These are phyloP conservation scores for Phaeoacremonium minimum DNA, from an alignment of 2,329 filamentous ascomycete species.

Conservation along the genomic window DNA sequence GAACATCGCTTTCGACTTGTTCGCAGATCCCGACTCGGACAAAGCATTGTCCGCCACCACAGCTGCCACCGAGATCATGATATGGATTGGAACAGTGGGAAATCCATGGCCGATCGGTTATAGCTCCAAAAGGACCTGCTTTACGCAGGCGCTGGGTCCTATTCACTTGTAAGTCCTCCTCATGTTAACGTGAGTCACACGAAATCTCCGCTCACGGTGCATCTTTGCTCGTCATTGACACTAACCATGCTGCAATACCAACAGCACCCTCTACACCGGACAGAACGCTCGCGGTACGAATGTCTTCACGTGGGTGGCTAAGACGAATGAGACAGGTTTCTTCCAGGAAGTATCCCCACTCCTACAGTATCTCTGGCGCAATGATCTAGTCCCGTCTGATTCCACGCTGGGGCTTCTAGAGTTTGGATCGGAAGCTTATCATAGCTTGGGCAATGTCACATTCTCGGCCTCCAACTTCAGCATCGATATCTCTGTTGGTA, in stretches of 20 bases:
- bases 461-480: constrained; percentile 20
- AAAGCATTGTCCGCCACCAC: constrained; percentile 17
- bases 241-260: too few species aligned
- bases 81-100: constrained; percentile 24
- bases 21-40: constrained; percentile 19
- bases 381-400: constrained; percentile 17
- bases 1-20: constrained; percentile 27
- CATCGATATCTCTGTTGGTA: constrained; percentile 14
- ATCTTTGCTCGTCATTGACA: too few species aligned
- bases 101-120: constrained; percentile 20
- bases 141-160: constrained; percentile 15
- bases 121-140: constrained; percentile 15
- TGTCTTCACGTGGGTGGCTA: constrained; percentile 24
- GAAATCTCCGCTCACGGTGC: too few species aligned
- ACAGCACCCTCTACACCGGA: constrained; percentile 20
- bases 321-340: constrained; percentile 16
- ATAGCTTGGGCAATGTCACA: constrained; percentile 20
- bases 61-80: constrained; percentile 25
- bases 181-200: not conserved
- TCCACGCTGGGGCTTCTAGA: constrained; percentile 21
- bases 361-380: constrained; percentile 22
- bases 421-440: constrained; percentile 24
- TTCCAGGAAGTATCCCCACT: constrained; percentile 22
- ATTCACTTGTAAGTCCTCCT: constrained; percentile 19
- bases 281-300: constrained; percentile 20